These are phyloP conservation scores for Clitocybe nebularis DNA, from an alignment of 1,284 basidiomycete genomes.

Conservation along the genomic window DNA sequence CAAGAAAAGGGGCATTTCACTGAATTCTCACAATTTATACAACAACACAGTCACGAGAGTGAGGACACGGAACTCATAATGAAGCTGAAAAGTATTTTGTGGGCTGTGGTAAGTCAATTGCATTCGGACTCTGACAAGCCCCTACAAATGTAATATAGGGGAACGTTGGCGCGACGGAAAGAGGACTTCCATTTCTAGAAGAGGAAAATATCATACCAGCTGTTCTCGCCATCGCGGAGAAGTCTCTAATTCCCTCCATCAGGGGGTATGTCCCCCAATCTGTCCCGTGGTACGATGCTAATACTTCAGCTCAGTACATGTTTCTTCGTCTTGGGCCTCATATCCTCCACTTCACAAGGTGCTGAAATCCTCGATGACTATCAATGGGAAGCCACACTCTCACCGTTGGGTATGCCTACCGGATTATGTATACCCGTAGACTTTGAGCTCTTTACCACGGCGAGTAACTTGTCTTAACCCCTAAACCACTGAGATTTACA, in stretches of 20 bases:
- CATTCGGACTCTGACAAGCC: neutral
- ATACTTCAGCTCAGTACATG: conserved; percentile 64
- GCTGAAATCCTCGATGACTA: conserved; percentile 76
- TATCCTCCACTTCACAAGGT: conserved; percentile 55
- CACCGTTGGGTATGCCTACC: conserved; percentile 84
- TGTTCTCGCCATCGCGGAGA: conserved; percentile 88
- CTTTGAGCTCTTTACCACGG: conserved; percentile 75
- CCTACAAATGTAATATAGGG: conserved; percentile 51
- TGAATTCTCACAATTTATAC: conserved; percentile 89
- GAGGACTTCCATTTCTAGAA: conserved; percentile 92
- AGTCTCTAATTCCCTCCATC: conserved; percentile 86
- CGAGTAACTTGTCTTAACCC: conserved; percentile 36
- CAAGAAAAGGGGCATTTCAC: conserved; percentile 88
- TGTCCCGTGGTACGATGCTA: neutral
- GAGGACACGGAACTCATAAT: conserved; percentile 81
- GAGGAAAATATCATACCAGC: conserved; percentile 90
- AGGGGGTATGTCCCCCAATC: conserved; percentile 63
- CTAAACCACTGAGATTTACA: conserved; percentile 6
- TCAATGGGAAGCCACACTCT: conserved; percentile 88
- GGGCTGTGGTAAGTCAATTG: conserved; percentile 79
- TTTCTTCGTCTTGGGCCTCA: conserved; percentile 90
- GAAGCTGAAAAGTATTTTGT: conserved; percentile 92
- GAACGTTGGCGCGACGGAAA: conserved; percentile 87
- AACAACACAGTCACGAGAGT: conserved; percentile 81
- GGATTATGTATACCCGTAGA: conserved; percentile 89